These are phyloP conservation scores for Candida bentonensis DNA, from an alignment of 805 yeast genomes.

Conservation along the genomic window DNA sequence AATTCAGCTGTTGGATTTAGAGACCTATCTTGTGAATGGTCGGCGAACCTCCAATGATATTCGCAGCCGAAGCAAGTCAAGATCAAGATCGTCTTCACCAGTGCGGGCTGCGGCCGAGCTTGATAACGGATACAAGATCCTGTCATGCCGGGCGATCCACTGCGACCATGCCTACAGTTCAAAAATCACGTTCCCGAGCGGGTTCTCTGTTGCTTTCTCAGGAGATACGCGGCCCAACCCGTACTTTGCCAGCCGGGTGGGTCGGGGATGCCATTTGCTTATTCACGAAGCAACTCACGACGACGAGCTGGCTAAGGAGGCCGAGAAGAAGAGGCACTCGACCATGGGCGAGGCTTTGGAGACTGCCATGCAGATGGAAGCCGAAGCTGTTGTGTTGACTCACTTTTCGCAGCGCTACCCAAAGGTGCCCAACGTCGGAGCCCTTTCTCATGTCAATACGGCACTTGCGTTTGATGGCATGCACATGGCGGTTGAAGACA, in stretches of 20 bases:
- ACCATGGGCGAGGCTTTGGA: constrained; percentile 78
- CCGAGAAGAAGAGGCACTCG: constrained; percentile 68
- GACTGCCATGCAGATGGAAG: constrained; percentile 58
- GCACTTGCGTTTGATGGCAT: constrained; percentile 56
- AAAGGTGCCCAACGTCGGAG: constrained; percentile 27
- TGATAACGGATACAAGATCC: constrained; percentile 17
- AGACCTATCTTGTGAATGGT: constrained; percentile 33
- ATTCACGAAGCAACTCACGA: constrained; percentile 93
- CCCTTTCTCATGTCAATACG: constrained; percentile 10
- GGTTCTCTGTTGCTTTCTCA: constrained; percentile 69
- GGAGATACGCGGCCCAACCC: constrained; percentile 88
- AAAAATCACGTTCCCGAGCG: constrained; percentile 27
- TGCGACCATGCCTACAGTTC: constrained; percentile 72
- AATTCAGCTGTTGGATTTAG: constrained; percentile 44
- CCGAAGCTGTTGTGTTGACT: constrained; percentile 58
- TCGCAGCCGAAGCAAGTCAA: background rate
- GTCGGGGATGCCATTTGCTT: constrained; percentile 52
- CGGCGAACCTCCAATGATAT: constrained; percentile 13
- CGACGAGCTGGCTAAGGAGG: constrained; percentile 63
- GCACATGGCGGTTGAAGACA: constrained; percentile 32
- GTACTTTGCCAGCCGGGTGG: constrained; percentile 47
- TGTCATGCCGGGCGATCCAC: constrained; percentile 68
- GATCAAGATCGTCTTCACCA: background rate
- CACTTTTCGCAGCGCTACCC: constrained; percentile 90
- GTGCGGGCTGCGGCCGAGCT: background rate